These are phyloP conservation scores for Leccinum incarnatum DNA, from an alignment of 768 basidiomycete genomes.

Conservation along the genomic window DNA sequence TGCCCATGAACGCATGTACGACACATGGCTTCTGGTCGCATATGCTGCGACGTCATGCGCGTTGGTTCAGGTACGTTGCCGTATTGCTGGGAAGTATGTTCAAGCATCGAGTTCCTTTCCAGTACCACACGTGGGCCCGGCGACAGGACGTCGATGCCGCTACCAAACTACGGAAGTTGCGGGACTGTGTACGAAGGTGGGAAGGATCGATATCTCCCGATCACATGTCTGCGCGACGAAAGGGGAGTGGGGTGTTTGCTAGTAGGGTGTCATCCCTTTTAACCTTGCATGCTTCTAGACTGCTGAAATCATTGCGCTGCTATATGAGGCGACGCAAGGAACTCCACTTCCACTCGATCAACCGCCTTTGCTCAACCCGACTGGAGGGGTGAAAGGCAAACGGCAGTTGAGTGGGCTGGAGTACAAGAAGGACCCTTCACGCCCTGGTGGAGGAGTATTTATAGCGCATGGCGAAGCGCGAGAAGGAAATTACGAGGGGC, in stretches of 20 bases:
- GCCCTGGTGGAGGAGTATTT: constrained; percentile 87
- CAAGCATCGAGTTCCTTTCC: constrained; percentile 9
- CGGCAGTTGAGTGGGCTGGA: constrained; percentile 53
- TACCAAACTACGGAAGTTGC: constrained; percentile 70
- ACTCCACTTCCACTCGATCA: constrained; percentile 51
- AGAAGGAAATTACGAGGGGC: constrained; percentile 47
- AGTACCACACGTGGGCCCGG: constrained; percentile 95
- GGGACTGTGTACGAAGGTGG: constrained; percentile 86
- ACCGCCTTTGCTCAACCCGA: constrained; percentile 71
- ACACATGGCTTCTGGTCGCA: constrained; percentile 83
- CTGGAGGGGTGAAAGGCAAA: constrained; percentile 62
- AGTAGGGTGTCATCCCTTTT: neutral
- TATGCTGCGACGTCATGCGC: constrained; percentile 89
- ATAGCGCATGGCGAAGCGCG: constrained; percentile 54
- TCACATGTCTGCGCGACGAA: constrained; percentile 92
- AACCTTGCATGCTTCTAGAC: constrained; percentile 48
- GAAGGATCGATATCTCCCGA: constrained; percentile 84
- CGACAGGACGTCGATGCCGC: constrained; percentile 75
- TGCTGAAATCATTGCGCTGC: constrained; percentile 85
- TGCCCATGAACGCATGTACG: constrained; percentile 73
- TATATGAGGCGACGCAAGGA: constrained; percentile 95
- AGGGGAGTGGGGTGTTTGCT: constrained; percentile 46
- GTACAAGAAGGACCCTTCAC: constrained; percentile 75
- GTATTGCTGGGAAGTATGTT: neutral
- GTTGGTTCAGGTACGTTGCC: constrained; percentile 72